Conservation (phyloP, 345 rosid species). For the Populus davidiana region DNA sequence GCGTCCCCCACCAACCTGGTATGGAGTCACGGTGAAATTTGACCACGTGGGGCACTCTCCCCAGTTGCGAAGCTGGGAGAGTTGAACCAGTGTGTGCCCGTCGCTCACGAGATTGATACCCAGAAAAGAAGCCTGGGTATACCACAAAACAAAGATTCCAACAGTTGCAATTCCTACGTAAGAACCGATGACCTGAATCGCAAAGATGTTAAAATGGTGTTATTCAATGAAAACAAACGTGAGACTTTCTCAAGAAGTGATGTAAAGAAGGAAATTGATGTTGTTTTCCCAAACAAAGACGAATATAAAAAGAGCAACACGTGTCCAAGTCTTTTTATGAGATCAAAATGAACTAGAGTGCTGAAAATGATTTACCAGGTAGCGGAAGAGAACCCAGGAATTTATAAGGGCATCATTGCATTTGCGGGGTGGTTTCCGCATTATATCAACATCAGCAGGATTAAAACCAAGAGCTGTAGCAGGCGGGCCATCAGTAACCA, state of each 20-base stretch:
- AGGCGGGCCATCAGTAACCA: slow-evolving; percentile 95
- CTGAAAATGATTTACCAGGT: slow-evolving; percentile 49
- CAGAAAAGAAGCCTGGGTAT: slow-evolving; percentile 71
- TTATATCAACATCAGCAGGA: slow-evolving; percentile 83
- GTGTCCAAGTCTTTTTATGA: background rate
- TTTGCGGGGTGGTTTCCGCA: slow-evolving; percentile 80
- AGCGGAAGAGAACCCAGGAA: slow-evolving; percentile 73
- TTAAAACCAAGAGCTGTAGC: slow-evolving; percentile 97
- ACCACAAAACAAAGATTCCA: slow-evolving; percentile 84
- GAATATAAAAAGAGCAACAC: background rate
- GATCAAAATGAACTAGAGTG: background rate
- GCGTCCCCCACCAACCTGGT: slow-evolving; percentile 47
- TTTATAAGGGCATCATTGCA: slow-evolving; percentile 70
- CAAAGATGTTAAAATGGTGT: slow-evolving; percentile 3
- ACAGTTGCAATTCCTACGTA: slow-evolving; percentile 97
- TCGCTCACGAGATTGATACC: slow-evolving; percentile 67
- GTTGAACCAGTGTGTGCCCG: slow-evolving; percentile 69
- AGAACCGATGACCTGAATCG: slow-evolving; percentile 67
- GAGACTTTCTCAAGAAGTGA: background rate
- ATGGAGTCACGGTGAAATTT: slow-evolving; percentile 68
- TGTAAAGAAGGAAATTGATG: background rate
- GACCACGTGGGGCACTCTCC: slow-evolving; percentile 75
- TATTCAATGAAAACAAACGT: background rate
- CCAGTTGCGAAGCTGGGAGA: slow-evolving; percentile 76
- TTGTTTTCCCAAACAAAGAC: background rate